phyloP scores from a whole-genome alignment of 2,329 filamentous ascomycete genomes.

The Daldinia sp. region DNA sequence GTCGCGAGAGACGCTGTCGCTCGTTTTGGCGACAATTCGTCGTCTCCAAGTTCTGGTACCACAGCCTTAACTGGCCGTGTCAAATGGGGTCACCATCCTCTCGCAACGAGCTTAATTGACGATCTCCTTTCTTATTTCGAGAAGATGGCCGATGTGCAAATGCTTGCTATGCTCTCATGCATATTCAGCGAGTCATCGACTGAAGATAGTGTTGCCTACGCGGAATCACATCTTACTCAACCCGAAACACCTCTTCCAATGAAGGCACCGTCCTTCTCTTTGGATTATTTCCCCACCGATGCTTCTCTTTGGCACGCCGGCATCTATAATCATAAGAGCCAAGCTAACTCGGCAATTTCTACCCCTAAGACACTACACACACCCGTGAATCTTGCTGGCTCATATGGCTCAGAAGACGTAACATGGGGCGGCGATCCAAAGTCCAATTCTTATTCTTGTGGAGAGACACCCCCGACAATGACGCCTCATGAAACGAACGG shows the following conservation, averaged over 20 bases:
- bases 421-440: constrained; percentile 62
- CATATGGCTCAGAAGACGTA: constrained; percentile 64
- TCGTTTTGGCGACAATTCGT: constrained; percentile 45
- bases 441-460: constrained; percentile 67
- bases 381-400: constrained; percentile 62
- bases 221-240: constrained; percentile 63
- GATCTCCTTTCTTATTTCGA: constrained; percentile 73
- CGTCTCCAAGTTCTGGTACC: constrained; percentile 29
- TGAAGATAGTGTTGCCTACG: constrained; percentile 64
- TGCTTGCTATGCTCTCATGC: constrained; percentile 76
- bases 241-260: constrained; percentile 69
- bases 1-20: constrained; percentile 71
- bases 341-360: constrained; percentile 62
- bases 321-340: constrained; percentile 59
- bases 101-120: constrained; percentile 67
- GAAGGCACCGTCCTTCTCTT: constrained; percentile 71
- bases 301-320: constrained; percentile 57
- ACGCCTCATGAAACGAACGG: constrained; percentile 56
- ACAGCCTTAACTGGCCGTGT: constrained; percentile 63
- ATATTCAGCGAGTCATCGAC: constrained; percentile 70
- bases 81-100: constrained; percentile 72
- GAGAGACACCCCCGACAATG: constrained; percentile 67
- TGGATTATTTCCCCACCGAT: constrained; percentile 72
- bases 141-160: constrained; percentile 69
- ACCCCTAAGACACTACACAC: constrained; percentile 67